A percentile compares a stretch with the other conserved stretches of the same genome.
These are phyloP conservation scores for Protomyces inundatus DNA, from an alignment of 1,139 yeast species.

Conservation along the genomic window DNA sequence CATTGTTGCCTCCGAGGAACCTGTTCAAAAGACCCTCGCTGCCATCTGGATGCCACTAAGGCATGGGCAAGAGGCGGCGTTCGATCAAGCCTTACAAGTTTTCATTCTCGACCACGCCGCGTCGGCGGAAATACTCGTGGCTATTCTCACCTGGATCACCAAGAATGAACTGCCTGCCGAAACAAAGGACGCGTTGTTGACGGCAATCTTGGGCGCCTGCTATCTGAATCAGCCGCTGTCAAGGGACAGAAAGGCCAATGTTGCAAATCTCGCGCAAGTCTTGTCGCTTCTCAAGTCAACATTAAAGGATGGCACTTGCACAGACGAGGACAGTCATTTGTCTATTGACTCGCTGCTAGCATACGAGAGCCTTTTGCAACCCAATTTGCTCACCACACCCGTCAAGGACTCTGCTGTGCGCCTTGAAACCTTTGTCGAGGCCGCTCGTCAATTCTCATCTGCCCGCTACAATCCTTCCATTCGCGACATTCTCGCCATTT, in stretches of 20 bases:
- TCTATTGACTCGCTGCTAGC: background rate
- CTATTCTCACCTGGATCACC: background rate
- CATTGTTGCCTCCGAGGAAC: background rate
- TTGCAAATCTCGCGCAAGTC: background rate
- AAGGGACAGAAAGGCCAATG: background rate
- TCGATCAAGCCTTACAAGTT: background rate
- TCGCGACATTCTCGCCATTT: slow-evolving; percentile 1
- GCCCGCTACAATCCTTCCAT: slow-evolving; percentile 3
- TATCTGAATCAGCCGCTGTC: background rate
- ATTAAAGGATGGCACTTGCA: background rate
- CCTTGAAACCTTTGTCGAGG: background rate
- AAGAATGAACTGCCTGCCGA: background rate
- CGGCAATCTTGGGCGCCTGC: background rate
- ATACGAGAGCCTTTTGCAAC: background rate
- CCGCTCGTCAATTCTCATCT: background rate
- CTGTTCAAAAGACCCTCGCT: background rate
- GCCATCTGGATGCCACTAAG: slow-evolving; percentile 2
- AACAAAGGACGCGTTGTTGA: background rate
- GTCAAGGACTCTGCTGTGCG: background rate
- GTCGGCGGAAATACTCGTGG: background rate
- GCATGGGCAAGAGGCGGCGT: background rate
- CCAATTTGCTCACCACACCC: background rate
- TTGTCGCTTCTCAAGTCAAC: background rate
- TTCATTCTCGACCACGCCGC: background rate
- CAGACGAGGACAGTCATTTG: background rate